Percentiles rank a stretch among this genome's conserved stretches.
phyloP scores from a whole-genome alignment of 129 eudicot species.

The Flaveria bidentis region DNA sequence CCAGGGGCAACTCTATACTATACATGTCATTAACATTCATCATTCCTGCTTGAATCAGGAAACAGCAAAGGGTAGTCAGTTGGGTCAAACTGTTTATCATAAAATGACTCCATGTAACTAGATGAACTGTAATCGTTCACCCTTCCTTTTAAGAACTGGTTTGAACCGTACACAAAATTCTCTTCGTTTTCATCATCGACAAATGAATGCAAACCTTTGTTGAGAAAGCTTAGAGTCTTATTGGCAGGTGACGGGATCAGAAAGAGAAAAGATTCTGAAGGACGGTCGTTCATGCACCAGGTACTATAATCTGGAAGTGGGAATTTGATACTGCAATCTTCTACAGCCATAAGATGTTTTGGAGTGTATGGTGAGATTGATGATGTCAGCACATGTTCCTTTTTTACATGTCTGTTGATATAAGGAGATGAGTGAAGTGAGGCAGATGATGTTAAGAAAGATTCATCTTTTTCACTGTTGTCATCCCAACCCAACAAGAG shows the following conservation, averaged over 20 bases:
- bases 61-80: slow-evolving; percentile 37
- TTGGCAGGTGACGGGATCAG: slow-evolving; percentile 32
- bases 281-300: slow-evolving; percentile 19
- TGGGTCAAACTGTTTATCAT: slow-evolving; percentile 28
- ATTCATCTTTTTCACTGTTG: slow-evolving; percentile 26
- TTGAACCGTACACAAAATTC: slow-evolving; percentile 16
- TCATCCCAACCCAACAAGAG: slow-evolving; percentile 60
- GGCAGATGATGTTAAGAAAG: slow-evolving; percentile 24
- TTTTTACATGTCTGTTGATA: slow-evolving; percentile 31
- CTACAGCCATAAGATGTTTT: slow-evolving; percentile 31
- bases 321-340: slow-evolving; percentile 30
- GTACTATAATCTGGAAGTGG: slow-evolving; percentile 25
- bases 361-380: slow-evolving; percentile 35
- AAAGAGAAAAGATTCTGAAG: slow-evolving; percentile 26
- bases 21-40: slow-evolving; percentile 3
- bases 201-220: slow-evolving; percentile 24
- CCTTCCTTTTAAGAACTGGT: slow-evolving; percentile 27
- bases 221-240: slow-evolving; percentile 30
- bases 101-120: slow-evolving; percentile 24
- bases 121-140: slow-evolving; percentile 22
- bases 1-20: slow-evolving; percentile 5
- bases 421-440: slow-evolving; percentile 33
- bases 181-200: slow-evolving; percentile 38
- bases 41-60: slow-evolving; percentile 33
- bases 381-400: slow-evolving; percentile 29